Percentiles rank a stretch among this genome's conserved stretches.
Conservation (phyloP, 495 filamentous ascomycete species). For the Podospora pseudocomata region DNA sequence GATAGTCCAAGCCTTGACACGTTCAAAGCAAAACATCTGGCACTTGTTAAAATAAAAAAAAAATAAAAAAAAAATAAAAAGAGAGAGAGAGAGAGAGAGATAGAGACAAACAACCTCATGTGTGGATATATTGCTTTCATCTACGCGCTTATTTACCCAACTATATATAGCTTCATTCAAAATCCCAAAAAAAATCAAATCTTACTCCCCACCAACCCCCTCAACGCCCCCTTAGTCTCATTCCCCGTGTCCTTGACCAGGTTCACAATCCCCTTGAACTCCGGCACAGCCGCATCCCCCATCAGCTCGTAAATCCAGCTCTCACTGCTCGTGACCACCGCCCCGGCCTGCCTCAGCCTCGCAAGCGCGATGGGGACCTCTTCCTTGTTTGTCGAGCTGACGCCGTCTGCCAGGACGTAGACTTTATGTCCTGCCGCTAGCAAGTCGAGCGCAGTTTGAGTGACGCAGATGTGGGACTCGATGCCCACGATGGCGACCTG, state of each 20-base stretch:
- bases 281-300: slow-evolving; percentile 73
- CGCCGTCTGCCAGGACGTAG: slow-evolving; percentile 87
- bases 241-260: slow-evolving; percentile 74
- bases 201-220: slow-evolving; percentile 58
- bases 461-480: slow-evolving; percentile 91
- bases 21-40: no score
- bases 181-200: slow-evolving; percentile 43
- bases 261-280: slow-evolving; percentile 69
- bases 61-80: no score
- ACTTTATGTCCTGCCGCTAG: slow-evolving; percentile 70
- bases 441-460: slow-evolving; percentile 84
- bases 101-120: no score
- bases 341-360: slow-evolving; percentile 71
- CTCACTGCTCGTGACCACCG: slow-evolving; percentile 82
- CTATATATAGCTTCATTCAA: no score
- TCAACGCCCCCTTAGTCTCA: slow-evolving; percentile 61
- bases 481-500: slow-evolving; percentile 74
- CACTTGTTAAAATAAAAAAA: no score
- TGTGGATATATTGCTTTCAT: no score
- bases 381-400: slow-evolving; percentile 76
- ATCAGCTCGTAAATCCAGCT: slow-evolving; percentile 88
- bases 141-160: no score
- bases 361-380: slow-evolving; percentile 78
- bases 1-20: no score
- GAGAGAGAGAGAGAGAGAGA: no score